Evolutionary conservation across 2,329 filamentous ascomycete species (phyloP), one percentile per base, ranked within the genome.

Genomic region (Botrytis aclada): DNA sequence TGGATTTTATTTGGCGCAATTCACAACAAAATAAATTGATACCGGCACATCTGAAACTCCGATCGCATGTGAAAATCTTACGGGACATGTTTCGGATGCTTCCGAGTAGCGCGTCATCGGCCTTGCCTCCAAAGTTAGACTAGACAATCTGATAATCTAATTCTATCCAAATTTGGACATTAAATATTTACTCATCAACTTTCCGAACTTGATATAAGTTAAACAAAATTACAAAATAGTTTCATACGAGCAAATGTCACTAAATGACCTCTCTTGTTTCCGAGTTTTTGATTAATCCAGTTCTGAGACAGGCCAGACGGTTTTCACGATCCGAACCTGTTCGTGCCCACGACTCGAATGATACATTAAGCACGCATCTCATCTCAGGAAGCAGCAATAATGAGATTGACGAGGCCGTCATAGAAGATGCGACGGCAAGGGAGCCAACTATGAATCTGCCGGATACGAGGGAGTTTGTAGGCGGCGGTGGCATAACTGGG

Each of bases 251-350:
- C 54, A 56, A 70, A 74, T 72, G 63, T 69, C 70, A 78, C 78
- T 78, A 79, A 81, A 91, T 91, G 89, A 86, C 87, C 81, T 89
- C 86, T 77, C 83, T 90, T 78, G 88, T 91, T 71, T 87, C 88
- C 79, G 87, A 90, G 74, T 90, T 90, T 80, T 83, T 91, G 77
- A 89, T 91, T 81, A 90, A 90, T 75, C 89, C 89, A 73, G 88
- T 91, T 78, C 82, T 91, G 77, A 88, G 89, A 80, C 89, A 91
- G 82, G 89, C 89, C 78, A 88, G 88, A 75, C 88, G 88, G 75
- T 87, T 91, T 79, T 90, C 89, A 77, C 77, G 81, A 75, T 76
- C 76, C 76, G 76, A 79, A 75, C 77, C 84, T 77, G 74, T 43
- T 37, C 56, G 22, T 39, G 77, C 78, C 80, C 79, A 76, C 82